phyloP scores from a whole-genome alignment of 768 basidiomycete genomes.

The Crucibulum laeve region DNA sequence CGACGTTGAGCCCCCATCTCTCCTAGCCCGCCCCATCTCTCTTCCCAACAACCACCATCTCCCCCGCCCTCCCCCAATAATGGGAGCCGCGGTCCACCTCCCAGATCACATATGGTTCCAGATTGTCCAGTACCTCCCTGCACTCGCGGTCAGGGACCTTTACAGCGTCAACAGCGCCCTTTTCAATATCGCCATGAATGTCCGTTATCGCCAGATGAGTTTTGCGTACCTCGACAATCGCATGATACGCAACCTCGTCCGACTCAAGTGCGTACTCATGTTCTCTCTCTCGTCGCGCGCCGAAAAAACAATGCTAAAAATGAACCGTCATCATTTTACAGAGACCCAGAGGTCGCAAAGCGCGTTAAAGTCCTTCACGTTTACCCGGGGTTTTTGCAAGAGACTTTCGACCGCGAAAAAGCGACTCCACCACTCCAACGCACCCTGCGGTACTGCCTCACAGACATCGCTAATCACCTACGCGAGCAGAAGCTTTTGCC shows the following conservation, averaged over 20 bases:
- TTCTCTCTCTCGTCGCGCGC: not conserved
- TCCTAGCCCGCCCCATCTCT: not conserved
- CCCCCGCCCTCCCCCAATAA: constrained; percentile 2
- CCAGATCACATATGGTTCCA: constrained; percentile 33
- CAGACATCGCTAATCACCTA: constrained; percentile 27
- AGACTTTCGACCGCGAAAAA: constrained; percentile 26
- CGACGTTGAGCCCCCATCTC: constrained; percentile 6
- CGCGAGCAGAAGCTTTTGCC: constrained; percentile 23
- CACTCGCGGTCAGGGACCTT: constrained; percentile 25
- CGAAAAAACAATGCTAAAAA: not conserved
- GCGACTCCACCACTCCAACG: constrained; percentile 11
- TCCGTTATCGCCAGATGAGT: constrained; percentile 42
- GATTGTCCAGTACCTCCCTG: constrained; percentile 29
- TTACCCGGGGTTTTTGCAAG: constrained; percentile 44
- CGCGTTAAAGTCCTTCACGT: constrained; percentile 44
- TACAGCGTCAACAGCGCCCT: constrained; percentile 32
- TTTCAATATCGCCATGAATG: constrained; percentile 40
- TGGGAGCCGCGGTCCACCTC: constrained; percentile 10
- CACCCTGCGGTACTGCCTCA: constrained; percentile 23
- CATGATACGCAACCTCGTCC: constrained; percentile 36
- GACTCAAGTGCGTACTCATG: constrained; percentile 28
- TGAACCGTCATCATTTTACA: constrained; percentile 11
- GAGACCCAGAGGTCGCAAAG: constrained; percentile 43
- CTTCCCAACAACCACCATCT: not conserved
- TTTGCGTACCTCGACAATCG: constrained; percentile 43